Conservation (phyloP, 345 rosid species). For the Citrus unshiu region DNA sequence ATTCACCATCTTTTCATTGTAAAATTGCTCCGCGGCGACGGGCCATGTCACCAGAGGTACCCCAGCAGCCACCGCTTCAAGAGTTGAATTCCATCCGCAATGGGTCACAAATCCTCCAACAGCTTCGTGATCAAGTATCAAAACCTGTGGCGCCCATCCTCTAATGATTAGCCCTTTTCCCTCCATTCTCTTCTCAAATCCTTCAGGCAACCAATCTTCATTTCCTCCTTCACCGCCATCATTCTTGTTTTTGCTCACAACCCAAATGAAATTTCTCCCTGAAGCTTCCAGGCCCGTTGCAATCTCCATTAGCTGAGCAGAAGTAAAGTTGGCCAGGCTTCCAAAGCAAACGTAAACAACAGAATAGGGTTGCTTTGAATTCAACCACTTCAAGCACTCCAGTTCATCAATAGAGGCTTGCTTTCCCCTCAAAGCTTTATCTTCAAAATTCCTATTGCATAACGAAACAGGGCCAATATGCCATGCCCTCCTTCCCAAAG, state of each 20-base stretch:
- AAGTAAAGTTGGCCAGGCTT: slow-evolving; percentile 16
- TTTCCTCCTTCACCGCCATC: not conserved
- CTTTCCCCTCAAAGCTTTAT: slow-evolving; percentile 26
- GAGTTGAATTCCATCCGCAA: slow-evolving; percentile 52
- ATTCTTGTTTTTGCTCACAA: slow-evolving; percentile 20
- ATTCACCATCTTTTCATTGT: slow-evolving; percentile 35
- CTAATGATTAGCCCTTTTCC: slow-evolving; percentile 32
- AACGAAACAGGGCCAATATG: slow-evolving; percentile 36
- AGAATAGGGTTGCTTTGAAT: slow-evolving; percentile 31
- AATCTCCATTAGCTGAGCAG: slow-evolving; percentile 39
- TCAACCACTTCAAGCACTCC: slow-evolving; percentile 42
- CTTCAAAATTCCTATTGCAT: slow-evolving; percentile 8
- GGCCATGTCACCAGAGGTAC: slow-evolving; percentile 56
- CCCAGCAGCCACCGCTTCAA: slow-evolving; percentile 41
- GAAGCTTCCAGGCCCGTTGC: slow-evolving; percentile 42
- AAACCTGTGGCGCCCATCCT: slow-evolving; percentile 51
- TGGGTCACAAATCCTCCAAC: slow-evolving; percentile 45
- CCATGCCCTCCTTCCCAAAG: slow-evolving; percentile 43
- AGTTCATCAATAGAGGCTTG: slow-evolving; percentile 12
- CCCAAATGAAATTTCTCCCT: slow-evolving; percentile 50
- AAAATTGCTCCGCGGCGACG: slow-evolving; percentile 38
- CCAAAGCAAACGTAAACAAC: slow-evolving; percentile 56
- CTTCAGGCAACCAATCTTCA: slow-evolving; percentile 28
- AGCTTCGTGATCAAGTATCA: slow-evolving; percentile 45
- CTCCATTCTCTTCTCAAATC: slow-evolving; percentile 30